Conservation (phyloP, 768 basidiomycete genomes). For the Psilocybe azurescens region DNA sequence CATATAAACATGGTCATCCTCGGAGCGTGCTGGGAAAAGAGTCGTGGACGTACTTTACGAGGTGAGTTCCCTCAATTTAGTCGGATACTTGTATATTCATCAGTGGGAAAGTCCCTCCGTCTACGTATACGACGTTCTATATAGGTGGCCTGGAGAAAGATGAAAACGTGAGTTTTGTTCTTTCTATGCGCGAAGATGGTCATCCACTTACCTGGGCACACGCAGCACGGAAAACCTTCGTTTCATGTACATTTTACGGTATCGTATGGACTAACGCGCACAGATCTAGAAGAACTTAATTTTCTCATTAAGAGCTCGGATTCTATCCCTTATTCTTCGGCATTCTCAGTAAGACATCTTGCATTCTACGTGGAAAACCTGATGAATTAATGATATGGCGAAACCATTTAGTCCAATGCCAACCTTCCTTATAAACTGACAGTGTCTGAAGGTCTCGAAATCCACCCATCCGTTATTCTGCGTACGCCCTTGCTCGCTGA, state of each 20-base stretch:
- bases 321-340: slow-evolving; percentile 23
- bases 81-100: not conserved
- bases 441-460: slow-evolving; percentile 49
- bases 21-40: slow-evolving; percentile 81
- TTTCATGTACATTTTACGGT: slow-evolving; percentile 78
- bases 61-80: slow-evolving; percentile 46
- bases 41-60: slow-evolving; percentile 75
- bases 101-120: slow-evolving; percentile 60
- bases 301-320: slow-evolving; percentile 60
- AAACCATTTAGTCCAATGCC: slow-evolving; percentile 17
- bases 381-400: not conserved
- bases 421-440: slow-evolving; percentile 61
- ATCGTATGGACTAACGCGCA: slow-evolving; percentile 75
- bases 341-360: slow-evolving; percentile 11
- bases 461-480: slow-evolving; percentile 62
- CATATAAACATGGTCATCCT: slow-evolving; percentile 78
- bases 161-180: slow-evolving; percentile 27
- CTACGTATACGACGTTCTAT: slow-evolving; percentile 80
- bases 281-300: slow-evolving; percentile 75
- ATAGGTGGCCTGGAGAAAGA: slow-evolving; percentile 68
- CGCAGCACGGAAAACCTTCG: slow-evolving; percentile 43
- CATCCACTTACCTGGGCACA: not conserved
- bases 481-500: slow-evolving; percentile 70
- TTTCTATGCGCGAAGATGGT: slow-evolving; percentile 5
- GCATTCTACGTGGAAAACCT: not conserved